These are phyloP conservation scores for Pseudogymnoascus sp. DNA, from an alignment of 2,329 filamentous ascomycete species.

Conservation along the genomic window DNA sequence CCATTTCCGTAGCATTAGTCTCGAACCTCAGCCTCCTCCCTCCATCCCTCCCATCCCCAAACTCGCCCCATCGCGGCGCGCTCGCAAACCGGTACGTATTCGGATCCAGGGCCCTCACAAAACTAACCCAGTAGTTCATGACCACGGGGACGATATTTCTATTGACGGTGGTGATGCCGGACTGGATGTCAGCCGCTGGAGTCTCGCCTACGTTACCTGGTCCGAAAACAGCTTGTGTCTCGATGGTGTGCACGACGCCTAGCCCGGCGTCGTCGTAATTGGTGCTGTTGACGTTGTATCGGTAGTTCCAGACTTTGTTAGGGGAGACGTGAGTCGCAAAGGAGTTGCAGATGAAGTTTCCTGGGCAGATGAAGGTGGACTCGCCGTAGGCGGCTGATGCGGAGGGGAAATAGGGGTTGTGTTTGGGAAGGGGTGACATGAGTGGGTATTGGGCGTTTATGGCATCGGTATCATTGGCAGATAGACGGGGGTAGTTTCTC, in stretches of 20 bases:
- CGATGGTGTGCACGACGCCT: constrained; percentile 35
- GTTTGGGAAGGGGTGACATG: constrained; percentile 27
- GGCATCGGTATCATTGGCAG: constrained; percentile 23
- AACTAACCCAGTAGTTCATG: constrained; percentile 41
- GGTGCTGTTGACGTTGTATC: constrained; percentile 40
- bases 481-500: constrained; percentile 33
- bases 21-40: constrained; percentile 25
- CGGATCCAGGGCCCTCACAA: constrained; percentile 35
- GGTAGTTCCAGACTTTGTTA: constrained; percentile 40
- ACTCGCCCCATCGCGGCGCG: constrained; percentile 29
- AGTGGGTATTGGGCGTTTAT: constrained; percentile 32
- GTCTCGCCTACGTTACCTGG: constrained; percentile 28
- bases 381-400: constrained; percentile 41
- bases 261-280: constrained; percentile 32
- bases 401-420: constrained; percentile 34
- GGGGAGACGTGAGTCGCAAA: constrained; percentile 29
- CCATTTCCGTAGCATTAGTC: constrained; percentile 27
- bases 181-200: constrained; percentile 9
- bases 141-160: constrained; percentile 29
- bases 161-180: constrained; percentile 31
- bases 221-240: constrained; percentile 35
- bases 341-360: constrained; percentile 35
- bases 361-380: constrained; percentile 43
- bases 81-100: constrained; percentile 31
- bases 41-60: constrained; percentile 18